Percentiles rank a stretch among this genome's conserved stretches.
phyloP scores from a whole-genome alignment of 805 yeast species.

The Saccharomycopsis sp. region DNA sequence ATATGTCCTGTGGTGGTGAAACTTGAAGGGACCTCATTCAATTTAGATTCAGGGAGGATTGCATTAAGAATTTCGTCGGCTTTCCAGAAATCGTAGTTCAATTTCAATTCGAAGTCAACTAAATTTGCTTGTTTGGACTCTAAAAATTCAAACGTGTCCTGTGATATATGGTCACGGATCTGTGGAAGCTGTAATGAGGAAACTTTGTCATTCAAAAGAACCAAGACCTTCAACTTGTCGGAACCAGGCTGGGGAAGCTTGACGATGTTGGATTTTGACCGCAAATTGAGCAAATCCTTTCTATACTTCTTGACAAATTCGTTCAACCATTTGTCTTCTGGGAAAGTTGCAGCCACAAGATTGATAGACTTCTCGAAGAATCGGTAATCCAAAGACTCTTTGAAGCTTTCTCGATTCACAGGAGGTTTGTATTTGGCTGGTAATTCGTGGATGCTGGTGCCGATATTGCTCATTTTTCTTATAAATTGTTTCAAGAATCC shows the following conservation, averaged over 20 bases:
- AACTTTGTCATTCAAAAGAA: constrained; percentile 53
- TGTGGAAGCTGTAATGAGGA: constrained; percentile 26
- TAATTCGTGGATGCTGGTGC: neutral
- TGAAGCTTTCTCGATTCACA: constrained; percentile 46
- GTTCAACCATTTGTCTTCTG: constrained; percentile 57
- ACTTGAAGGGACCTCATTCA: constrained; percentile 79
- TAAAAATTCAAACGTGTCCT: constrained; percentile 40
- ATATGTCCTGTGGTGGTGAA: constrained; percentile 92
- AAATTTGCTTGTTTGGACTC: constrained; percentile 41
- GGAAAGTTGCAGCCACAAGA: constrained; percentile 62
- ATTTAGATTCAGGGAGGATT: constrained; percentile 63
- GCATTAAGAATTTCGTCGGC: constrained; percentile 79
- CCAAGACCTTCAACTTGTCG: constrained; percentile 27
- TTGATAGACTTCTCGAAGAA: constrained; percentile 53
- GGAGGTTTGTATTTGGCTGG: constrained; percentile 49
- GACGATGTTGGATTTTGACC: constrained; percentile 67
- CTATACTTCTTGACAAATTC: constrained; percentile 50
- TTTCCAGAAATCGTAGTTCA: constrained; percentile 80
- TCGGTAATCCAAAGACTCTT: constrained; percentile 49
- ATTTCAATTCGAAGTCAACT: constrained; percentile 44
- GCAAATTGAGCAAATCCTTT: constrained; percentile 60
- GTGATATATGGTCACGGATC: constrained; percentile 34
- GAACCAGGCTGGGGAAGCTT: constrained; percentile 23
- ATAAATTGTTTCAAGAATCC: neutral
- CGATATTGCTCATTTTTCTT: neutral